phyloP scores from a whole-genome alignment of 441 rosid species.

The Croton laevigatus region DNA sequence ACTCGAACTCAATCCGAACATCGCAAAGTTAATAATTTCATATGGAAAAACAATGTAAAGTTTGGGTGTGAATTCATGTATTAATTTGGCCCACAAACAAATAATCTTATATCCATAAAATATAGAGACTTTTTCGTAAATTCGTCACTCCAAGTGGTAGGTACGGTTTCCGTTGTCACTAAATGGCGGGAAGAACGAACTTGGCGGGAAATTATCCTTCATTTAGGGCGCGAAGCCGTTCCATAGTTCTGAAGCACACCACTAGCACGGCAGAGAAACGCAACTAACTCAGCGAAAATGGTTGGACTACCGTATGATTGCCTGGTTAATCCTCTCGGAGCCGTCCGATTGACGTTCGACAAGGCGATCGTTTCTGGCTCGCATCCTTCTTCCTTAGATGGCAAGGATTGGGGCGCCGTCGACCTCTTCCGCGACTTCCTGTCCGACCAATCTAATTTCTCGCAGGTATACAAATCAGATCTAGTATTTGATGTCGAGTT shows the following conservation, averaged over 20 bases:
- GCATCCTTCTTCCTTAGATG: slow-evolving; percentile 59
- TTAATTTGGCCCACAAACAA: too few species aligned
- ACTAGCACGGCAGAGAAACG: not conserved
- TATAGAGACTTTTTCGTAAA: not conserved
- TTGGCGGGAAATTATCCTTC: slow-evolving; percentile 16
- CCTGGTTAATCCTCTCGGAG: slow-evolving; percentile 80
- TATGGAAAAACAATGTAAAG: too few species aligned
- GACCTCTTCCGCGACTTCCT: slow-evolving; percentile 74
- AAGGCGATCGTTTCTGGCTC: slow-evolving; percentile 59
- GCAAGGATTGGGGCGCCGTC: slow-evolving; percentile 81
- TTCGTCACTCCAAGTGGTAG: not conserved
- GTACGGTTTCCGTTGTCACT: not conserved
- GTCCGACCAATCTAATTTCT: slow-evolving; percentile 51
- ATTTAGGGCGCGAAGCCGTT: not conserved
- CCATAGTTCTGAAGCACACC: not conserved
- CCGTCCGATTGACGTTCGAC: slow-evolving; percentile 72
- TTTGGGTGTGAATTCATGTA: too few species aligned
- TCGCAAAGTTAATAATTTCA: too few species aligned
- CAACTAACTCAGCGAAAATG: slow-evolving; percentile 36
- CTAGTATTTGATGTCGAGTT: too few species aligned
- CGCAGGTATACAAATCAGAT: slow-evolving; percentile 40
- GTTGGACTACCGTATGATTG: slow-evolving; percentile 82
- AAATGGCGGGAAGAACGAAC: slow-evolving; percentile 18
- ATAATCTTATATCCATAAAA: too few species aligned
- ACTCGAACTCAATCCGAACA: too few species aligned